Evolutionary conservation across 1,139 yeast genomes (phyloP).

Genomic region (Kodamaea sp.): DNA sequence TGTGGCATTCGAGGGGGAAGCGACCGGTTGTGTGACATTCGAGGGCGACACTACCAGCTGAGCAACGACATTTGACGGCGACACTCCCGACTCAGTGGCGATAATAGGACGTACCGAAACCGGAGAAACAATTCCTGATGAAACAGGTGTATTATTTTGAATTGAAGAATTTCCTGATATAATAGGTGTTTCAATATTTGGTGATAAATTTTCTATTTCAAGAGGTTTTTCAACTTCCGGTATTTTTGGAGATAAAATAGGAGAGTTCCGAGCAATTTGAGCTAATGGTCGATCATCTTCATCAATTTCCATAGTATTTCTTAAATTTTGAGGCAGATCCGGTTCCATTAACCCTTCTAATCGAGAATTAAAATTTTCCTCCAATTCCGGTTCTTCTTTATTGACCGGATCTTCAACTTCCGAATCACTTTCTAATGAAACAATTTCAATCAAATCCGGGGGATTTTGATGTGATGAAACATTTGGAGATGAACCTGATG

Average conservation of each 20-base stretch:
- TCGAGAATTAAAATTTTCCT: neutral
- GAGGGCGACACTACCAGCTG: no score
- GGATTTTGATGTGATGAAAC: slow-evolving; percentile 2
- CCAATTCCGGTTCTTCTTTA: neutral
- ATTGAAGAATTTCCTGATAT: no score
- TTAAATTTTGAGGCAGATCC: neutral
- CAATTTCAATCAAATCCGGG: slow-evolving; percentile 17
- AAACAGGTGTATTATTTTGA: no score
- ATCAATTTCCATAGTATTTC: neutral
- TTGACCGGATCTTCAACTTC: slow-evolving; percentile 18
- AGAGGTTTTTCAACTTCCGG: neutral
- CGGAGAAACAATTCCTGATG: no score
- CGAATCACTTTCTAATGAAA: slow-evolving; percentile 27
- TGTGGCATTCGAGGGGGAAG: no score
- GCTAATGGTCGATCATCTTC: slow-evolving; percentile 3
- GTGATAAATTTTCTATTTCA: no score
- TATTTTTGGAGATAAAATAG: neutral
- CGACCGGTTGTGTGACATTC: no score
- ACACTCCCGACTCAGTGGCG: no score
- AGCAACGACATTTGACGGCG: no score
- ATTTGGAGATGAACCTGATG: neutral
- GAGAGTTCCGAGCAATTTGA: neutral
- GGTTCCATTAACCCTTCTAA: neutral
- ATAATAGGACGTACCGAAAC: no score
- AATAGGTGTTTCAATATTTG: no score